Evolutionary conservation across 805 yeast genomes (phyloP), one percentile per base, ranked within the genome.

Genomic region (Komagataella phaffii): DNA sequence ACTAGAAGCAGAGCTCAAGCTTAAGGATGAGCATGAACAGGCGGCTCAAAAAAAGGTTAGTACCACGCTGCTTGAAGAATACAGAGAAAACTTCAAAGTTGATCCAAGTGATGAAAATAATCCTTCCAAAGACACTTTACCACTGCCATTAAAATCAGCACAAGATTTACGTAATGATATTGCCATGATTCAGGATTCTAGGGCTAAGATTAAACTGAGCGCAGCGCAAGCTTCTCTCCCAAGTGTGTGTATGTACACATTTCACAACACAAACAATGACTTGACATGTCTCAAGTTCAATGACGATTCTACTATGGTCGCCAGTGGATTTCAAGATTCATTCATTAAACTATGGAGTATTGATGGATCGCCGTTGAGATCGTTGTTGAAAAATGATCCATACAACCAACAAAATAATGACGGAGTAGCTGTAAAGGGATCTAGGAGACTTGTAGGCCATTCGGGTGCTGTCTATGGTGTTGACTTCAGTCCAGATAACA

Each of bases 241-340:
- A 19, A 85, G 95, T 52, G 96, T 91, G 43, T 93, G 98, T 67
- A 88, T 91, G 96, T 93, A 93, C 71, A 91, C 98, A 1, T 90
- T 93, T 70, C 99, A 93, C 72, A 93, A 93, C 67, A 87, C 97
- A 8, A 84, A 88, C 63, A 84, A 85, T 57, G 95, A 86, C 55
- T 71, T 93, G 75, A 86, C 95, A n/a, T 80, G 89, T 49, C 63
- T 91, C 48, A 86, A 83, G 56, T 91, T 91, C 70, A 88, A 91
- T 59, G 86, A 83, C 51, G 97, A 91, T 65, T 81, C 91, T 17
- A 80, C 90, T 19, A 60, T 89, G 55, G 83, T 88, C 30, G 97
- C 97, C 2, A 96, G 90, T 40, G 98, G 99, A 7, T 93, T 93
- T 61, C 89, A 88, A 59, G 98, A 91, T 64, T 83, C 93, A 53